Base-by-base conservation (phyloP, 331 rosid genomes). In the Phaseolus coccineus region DNA sequence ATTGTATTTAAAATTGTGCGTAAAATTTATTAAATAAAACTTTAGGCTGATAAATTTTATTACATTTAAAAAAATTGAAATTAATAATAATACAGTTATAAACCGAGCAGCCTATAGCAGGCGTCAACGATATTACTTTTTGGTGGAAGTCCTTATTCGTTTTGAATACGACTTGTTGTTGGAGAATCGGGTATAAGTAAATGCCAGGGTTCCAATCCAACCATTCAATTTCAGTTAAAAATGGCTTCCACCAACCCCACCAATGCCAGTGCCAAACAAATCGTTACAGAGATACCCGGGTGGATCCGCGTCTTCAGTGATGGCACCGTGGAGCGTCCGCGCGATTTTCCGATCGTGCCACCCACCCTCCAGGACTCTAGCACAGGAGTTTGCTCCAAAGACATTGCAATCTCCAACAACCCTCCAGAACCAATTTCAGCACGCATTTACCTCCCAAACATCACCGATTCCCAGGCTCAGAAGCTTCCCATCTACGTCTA, bases 401-500 rank as follows among this genome's bases (percentile, higher is more conserved):
- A 86, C 77, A 58, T 86, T 12, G 22, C 72, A 7, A 84, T 85
- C 74, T 83, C 86, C 8, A 15, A 77, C 15, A 25, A 44, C 19
- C 84, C 91, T 2, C 51, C 51, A 12, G 12, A 46, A 11, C 1
- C 61, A 35, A 73, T 88, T 79, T 76, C 75, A 0, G 89, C 89
- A 13, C 84, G 88, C 39, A 35, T 84, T 33, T 88, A 66, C 72
- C 88, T 84, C 56, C 91, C 87, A 40, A 77, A 74, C 22, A 52
- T 64, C 28, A 47, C 64, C 30, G 16, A 69, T 0, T 8, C 58
- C 25, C 8, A 72, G 0, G 3, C 56, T 44, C 4, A 79, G 4
- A 87, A 83, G 7, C 35, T 89, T 12, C 88, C 91, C 47, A 50
- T 87, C 83, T 50, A 78, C 64, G 84, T 89, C 42, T 89, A 87